A percentile compares a stretch with the other conserved stretches of the same genome.
These are phyloP conservation scores for Sporisorium sorghi DNA, from an alignment of 1,284 basidiomycete species.

Conservation along the genomic window DNA sequence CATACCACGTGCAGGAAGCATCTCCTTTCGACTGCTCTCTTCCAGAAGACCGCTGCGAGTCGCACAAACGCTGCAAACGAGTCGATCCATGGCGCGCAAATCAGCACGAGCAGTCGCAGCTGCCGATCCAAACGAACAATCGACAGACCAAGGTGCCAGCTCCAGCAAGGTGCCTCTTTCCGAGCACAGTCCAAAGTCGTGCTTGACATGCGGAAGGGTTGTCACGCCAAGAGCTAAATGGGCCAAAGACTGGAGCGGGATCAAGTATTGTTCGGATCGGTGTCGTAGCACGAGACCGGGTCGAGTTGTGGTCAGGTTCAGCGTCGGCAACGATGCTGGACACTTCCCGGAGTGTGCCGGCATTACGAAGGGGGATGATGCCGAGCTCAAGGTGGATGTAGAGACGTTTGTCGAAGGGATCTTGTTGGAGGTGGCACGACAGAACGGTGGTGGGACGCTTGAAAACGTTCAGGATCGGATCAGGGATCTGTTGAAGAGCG, in stretches of 20 bases:
- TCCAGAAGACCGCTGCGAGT: not conserved
- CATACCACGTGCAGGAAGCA: not conserved
- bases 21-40: not conserved
- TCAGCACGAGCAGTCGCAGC: constrained; percentile 33
- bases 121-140: constrained; percentile 9
- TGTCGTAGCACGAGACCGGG: constrained; percentile 32
- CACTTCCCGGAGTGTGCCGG: not conserved
- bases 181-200: constrained; percentile 37
- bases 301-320: constrained; percentile 11
- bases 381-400: constrained; percentile 13
- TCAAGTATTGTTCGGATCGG: constrained; percentile 54
- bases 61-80: not conserved
- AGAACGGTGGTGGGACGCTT: not conserved
- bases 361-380: not conserved
- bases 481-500: not conserved
- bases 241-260: constrained; percentile 51
- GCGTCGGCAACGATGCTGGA: not conserved
- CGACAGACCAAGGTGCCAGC: not conserved
- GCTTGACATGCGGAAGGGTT: constrained; percentile 53
- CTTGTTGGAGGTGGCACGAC: constrained; percentile 7
- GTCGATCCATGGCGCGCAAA: constrained; percentile 24
- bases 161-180: constrained; percentile 7
- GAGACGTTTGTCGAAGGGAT: constrained; percentile 27
- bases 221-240: constrained; percentile 62
- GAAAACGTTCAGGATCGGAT: constrained; percentile 29